A percentile compares a stretch with the other conserved stretches of the same genome.
Evolutionary conservation across 2,329 filamentous ascomycete species (phyloP).

Genomic region (Myriosclerotinia curreyana): DNA sequence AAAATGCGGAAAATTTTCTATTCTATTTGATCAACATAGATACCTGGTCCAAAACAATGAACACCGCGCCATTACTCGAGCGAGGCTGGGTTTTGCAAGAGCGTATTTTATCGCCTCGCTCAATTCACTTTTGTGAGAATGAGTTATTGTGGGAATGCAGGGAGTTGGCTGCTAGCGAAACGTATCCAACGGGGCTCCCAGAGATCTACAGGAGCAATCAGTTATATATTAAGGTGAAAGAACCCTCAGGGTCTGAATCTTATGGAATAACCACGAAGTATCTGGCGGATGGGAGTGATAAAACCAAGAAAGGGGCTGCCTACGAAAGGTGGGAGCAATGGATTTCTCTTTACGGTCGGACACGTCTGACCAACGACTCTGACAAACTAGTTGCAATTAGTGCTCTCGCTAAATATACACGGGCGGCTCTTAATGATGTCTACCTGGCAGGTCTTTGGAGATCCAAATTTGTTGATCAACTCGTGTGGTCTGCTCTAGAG

Average conservation of each 20-base stretch:
- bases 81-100: conserved; percentile 32
- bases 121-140: conserved; percentile 21
- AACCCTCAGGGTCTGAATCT: too few species aligned
- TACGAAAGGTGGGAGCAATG: background rate
- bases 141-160: conserved; percentile 24
- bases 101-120: conserved; percentile 24
- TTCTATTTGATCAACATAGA: background rate
- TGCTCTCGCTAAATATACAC: background rate
- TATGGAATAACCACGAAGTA: background rate
- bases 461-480: background rate
- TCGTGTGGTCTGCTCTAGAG: accelerated
- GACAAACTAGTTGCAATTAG: conserved; percentile 7
- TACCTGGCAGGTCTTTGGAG: conserved; percentile 14
- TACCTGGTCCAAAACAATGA: accelerated
- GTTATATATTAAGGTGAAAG: background rate
- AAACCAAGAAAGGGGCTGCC: background rate
- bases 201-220: background rate
- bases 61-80: background rate
- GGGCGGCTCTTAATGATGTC: background rate
- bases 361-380: background rate
- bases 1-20: background rate
- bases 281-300: background rate
- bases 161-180: background rate
- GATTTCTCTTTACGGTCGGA: background rate
- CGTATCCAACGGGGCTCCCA: background rate